Conservation (phyloP, 305 asterid genomes). For the Withania somnifera region DNA sequence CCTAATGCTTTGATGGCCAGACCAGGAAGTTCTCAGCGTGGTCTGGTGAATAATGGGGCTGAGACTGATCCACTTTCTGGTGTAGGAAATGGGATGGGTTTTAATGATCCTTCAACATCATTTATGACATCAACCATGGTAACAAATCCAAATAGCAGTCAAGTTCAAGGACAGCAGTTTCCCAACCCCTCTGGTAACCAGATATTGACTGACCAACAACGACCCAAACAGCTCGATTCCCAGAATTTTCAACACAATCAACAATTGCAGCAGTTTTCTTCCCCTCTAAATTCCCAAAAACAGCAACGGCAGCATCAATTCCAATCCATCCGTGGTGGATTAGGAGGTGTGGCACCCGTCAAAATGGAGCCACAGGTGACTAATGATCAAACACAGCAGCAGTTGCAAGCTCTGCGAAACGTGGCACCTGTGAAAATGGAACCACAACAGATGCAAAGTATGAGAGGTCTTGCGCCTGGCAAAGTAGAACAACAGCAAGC, state of each 20-base stretch:
- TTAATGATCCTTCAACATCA: slow-evolving; percentile 39
- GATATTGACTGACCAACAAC: slow-evolving; percentile 55
- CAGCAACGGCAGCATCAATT: slow-evolving; percentile 58
- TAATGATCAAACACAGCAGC: slow-evolving; percentile 58
- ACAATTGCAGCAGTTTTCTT: slow-evolving; percentile 55
- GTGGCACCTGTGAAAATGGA: slow-evolving; percentile 59
- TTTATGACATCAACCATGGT: slow-evolving; percentile 29
- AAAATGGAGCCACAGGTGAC: slow-evolving; percentile 58
- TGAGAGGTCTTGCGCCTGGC: slow-evolving; percentile 50
- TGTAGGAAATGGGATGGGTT: slow-evolving; percentile 51
- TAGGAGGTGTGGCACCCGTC: slow-evolving; percentile 49
- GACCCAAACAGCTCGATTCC: slow-evolving; percentile 48
- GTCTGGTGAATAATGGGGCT: slow-evolving; percentile 35
- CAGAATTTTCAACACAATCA: slow-evolving; percentile 56
- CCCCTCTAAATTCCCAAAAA: slow-evolving; percentile 34
- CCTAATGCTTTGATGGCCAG: slow-evolving; percentile 42
- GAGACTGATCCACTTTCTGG: slow-evolving; percentile 40
- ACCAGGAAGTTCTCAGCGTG: slow-evolving; percentile 39
- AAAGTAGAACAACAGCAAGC: slow-evolving; percentile 74
- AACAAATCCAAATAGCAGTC: slow-evolving; percentile 42
- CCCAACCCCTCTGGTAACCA: slow-evolving; percentile 42
- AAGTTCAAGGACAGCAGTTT: slow-evolving; percentile 56
- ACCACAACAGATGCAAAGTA: slow-evolving; percentile 56
- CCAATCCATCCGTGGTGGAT: slow-evolving; percentile 55
- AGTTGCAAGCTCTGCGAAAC: slow-evolving; percentile 45